Evolutionary conservation across 257 asterid species (phyloP), one percentile per base, ranked within the genome.

Genomic region (Craterostigma plantagineum): DNA sequence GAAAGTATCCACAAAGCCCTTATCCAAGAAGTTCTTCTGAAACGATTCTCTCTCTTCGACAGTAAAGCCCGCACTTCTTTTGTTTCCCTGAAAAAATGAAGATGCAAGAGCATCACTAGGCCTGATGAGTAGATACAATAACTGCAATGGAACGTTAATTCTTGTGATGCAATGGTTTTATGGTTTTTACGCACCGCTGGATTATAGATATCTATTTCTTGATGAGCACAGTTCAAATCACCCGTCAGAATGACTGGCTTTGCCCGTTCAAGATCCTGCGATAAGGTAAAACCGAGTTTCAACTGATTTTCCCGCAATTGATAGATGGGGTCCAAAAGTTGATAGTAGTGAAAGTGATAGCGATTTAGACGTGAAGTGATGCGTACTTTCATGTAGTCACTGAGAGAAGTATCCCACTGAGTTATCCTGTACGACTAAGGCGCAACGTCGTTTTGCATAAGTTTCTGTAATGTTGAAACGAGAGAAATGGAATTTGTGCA

Each of bases 231-330:
- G 65, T 90, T 90, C 73, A 90, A 64, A 66, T 90, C 98, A 43
- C 99, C 99, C 5, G 92, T 74, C 69, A 90, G 72, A 65, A 90
- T 70, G 43, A 79, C 92, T 63, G 99, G 95, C 64, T 90, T 83
- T 9, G 60, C 63, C 50, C 44, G 63, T 60, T 83, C 99, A 50
- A 90, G 68, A 59, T 77, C 92, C 99, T 90, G 91, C 40, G 8
- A 10, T 2, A 36, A 12, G 8, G 8, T 2, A 36, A 10, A 9
- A 12, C 14, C 8, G 11, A 9, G 14, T 36, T 9, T 12, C 14
- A 36, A 36, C 11, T 9, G 14, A 10, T 36, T 23, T 6, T 23
- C 30, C 2, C 30, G 30, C 2, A 23, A 23, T 23, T 6, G 6
- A 2, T 2, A 23, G 30, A 23, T 23, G 30, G 30, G 30, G 2